Conservation (phyloP, 2,329 filamentous ascomycete species). For the Camillea tinctor region DNA sequence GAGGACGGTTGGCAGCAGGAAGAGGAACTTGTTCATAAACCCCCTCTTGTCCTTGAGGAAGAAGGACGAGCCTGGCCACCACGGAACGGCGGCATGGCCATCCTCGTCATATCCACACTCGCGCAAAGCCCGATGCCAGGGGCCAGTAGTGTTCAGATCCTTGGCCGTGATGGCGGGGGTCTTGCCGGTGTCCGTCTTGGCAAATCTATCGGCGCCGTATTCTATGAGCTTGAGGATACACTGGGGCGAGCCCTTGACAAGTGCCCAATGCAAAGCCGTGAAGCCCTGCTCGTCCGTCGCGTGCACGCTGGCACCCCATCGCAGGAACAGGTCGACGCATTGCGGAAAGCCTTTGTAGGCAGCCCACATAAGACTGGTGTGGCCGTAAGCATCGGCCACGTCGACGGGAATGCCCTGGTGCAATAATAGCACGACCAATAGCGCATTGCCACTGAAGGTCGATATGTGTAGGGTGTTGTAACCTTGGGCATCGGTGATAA, state of each 20-base stretch:
- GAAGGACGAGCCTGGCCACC: constrained; percentile 70
- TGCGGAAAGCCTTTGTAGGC: constrained; percentile 95
- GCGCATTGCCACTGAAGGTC: constrained; percentile 94
- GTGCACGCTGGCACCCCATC: constrained; percentile 94
- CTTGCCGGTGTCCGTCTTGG: constrained; percentile 85
- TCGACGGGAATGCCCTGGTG: constrained; percentile 97
- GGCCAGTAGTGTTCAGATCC: constrained; percentile 81
- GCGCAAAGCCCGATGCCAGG: constrained; percentile 79
- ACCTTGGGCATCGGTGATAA: constrained; percentile 89
- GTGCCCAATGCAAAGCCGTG: constrained; percentile 91
- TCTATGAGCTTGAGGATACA: constrained; percentile 94
- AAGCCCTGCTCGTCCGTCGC: constrained; percentile 89
- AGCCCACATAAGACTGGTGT: constrained; percentile 97
- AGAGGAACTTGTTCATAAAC: constrained; percentile 83
- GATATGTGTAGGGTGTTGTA: constrained; percentile 98
- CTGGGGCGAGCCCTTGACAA: constrained; percentile 86
- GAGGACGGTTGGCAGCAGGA: constrained; percentile 81
- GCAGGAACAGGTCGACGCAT: constrained; percentile 86
- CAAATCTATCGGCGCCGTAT: constrained; percentile 92
- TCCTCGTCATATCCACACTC: constrained; percentile 83
- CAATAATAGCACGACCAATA: constrained; percentile 82
- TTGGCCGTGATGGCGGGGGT: constrained; percentile 80
- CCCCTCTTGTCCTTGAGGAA: constrained; percentile 73
- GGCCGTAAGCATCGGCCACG: constrained; percentile 82
- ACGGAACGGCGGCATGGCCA: constrained; percentile 66